Evolutionary conservation across 2,329 filamentous ascomycete species (phyloP), one percentile per base, ranked within the genome.

Genomic region (Pseudopyricularia javanii): DNA sequence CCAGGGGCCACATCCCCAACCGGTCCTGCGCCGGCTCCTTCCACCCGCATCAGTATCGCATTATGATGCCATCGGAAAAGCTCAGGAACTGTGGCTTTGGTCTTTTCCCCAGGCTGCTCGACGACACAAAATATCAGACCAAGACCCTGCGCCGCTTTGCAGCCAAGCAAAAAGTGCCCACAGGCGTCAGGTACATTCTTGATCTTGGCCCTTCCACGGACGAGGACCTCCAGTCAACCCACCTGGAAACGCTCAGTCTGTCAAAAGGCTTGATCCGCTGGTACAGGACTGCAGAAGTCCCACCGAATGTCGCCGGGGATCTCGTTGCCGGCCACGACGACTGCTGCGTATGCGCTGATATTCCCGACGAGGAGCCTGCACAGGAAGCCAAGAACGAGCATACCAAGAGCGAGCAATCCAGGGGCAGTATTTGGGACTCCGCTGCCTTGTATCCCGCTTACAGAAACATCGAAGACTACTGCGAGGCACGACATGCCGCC

Each of bases 401-500:
- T 26, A 12, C 7, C 40, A 14, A 45, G n/a, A 20, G 5, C 14
- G 3, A 24, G 7, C 4, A 15, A 20, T 20, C 6, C 12, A 45
- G 24, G 9, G 40, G 40, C 8, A 45, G 40, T 45, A 45, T 45
- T 26, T 45, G 40, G 40, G 22, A 45, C 7, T 26, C 40, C 15
- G 11, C 7, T 5, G 11, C 15, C 24, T 6, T 14, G 1, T 45
- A 17, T 12, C 40, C 40, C 40, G 20, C 22, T 6, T 45, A 45
- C 40, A 45, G 40, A 43, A n/a, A 17, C 0, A 70, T 78, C 14
- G 65, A 68, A 1, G 82, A 85, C 57, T 88, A 88, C 62, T 85
- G 81, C 48, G 74, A 75, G 1, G 66, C 80, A 7, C 77, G 84
- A 3, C 84, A 88, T 60, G 70, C 79, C 12, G 76, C 75, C 28